Evolutionary conservation across 2,329 filamentous ascomycete species (phyloP), one percentile per base, ranked within the genome.

Genomic region (Fusarium sp.): DNA sequence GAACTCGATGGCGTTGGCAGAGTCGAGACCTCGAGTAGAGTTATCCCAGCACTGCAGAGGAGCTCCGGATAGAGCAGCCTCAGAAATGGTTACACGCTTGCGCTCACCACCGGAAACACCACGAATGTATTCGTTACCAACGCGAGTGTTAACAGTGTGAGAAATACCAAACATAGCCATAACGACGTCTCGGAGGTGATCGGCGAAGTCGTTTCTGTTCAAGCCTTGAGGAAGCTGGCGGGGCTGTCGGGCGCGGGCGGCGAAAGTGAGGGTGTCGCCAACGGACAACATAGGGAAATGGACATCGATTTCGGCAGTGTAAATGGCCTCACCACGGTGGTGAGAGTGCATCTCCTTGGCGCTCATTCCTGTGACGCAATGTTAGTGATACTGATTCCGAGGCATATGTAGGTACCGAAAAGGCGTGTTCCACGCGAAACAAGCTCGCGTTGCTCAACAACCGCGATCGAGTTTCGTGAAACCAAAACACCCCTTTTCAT

Each of bases 261-360:
- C 92, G 67, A 95, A 95, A 58, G 88, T 90, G 48, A 95, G 84
- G 2, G 93, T 96, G 74, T 95, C 91, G 54, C 92, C 92, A 45
- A 95, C 92, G 3, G 88, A 90, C 74, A 96, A 81, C 81, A 90
- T 87, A 15, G 92, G 91, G 76, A 94, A 94, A 80, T 94, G 92
- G 7, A 92, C 90, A 77, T 97, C 94, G 38, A 93, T 90, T 79
- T 96, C 93, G 63, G 92, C 92, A 0, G 92, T 94, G 81, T 96
- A 96, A 78, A 96, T 94, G 67, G 92, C 92, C 80, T 97, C 93
- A 70, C 93, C 93, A 29, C 92, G 90, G 82, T 95, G 94, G 67
- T 87, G 84, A 13, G 87, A 88, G 80, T 92, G 88, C 92, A 96
- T 95, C 76, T 93, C 87, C 75, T 92, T 82, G 59, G 92, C 86